These are phyloP conservation scores for Kwoniella europaea DNA, from an alignment of 768 basidiomycete species.

Conservation along the genomic window DNA sequence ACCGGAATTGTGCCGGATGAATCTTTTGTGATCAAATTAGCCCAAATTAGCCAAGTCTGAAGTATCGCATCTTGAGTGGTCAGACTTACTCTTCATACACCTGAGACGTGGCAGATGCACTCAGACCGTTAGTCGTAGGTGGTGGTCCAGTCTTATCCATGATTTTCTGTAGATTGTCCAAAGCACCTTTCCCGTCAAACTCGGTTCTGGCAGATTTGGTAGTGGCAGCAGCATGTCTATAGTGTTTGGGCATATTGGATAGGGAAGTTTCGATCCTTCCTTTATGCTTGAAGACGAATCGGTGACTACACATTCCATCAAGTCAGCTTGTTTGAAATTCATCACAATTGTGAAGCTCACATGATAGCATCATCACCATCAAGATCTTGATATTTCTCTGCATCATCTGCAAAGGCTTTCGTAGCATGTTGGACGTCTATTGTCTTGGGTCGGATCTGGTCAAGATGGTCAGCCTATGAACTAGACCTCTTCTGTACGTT, in stretches of 20 bases:
- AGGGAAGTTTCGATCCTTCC: slow-evolving; percentile 33
- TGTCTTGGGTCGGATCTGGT: slow-evolving; percentile 42
- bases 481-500: too few species aligned
- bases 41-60: neutral
- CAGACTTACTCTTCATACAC: slow-evolving; percentile 50
- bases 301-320: slow-evolving; percentile 31
- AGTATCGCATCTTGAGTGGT: neutral
- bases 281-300: slow-evolving; percentile 36
- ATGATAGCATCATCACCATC: slow-evolving; percentile 44
- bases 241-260: slow-evolving; percentile 24
- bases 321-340: neutral
- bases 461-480: neutral
- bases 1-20: slow-evolving; percentile 48
- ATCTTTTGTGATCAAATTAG: slow-evolving; percentile 20
- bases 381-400: slow-evolving; percentile 35
- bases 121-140: slow-evolving; percentile 25
- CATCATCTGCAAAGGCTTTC: slow-evolving; percentile 36
- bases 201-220: slow-evolving; percentile 24
- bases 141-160: slow-evolving; percentile 42
- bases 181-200: slow-evolving; percentile 34
- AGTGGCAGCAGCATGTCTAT: slow-evolving; percentile 12
- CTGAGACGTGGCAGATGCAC: slow-evolving; percentile 31
- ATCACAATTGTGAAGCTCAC: slow-evolving; percentile 23
- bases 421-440: slow-evolving; percentile 34
- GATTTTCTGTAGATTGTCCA: slow-evolving; percentile 27